phyloP scores from a whole-genome alignment of 2,329 filamentous ascomycete species.

The Penicillium sp. region DNA sequence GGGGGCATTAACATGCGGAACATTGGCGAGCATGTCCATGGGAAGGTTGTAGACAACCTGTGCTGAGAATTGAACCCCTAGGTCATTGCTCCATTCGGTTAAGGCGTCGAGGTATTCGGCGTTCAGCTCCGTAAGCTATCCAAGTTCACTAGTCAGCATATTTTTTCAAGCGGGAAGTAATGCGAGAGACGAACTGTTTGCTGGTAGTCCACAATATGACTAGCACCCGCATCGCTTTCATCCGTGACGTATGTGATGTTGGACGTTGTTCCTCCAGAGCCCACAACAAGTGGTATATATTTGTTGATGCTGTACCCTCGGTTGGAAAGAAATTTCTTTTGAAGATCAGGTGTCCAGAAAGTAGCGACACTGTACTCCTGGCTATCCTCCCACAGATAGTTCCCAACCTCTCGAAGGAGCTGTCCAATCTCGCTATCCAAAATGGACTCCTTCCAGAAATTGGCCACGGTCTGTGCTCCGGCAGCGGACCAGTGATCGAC shows the following conservation, averaged over 20 bases:
- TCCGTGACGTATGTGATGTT: not conserved
- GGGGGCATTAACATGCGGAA: conserved; percentile 41
- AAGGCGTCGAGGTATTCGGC: conserved; percentile 32
- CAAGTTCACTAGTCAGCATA: not conserved
- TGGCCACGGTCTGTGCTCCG: conserved; percentile 36
- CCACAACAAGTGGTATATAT: not conserved
- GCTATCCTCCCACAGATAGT: conserved; percentile 34
- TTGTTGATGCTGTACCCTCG: conserved; percentile 35
- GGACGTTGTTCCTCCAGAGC: not conserved
- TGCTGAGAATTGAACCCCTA: conserved; percentile 39
- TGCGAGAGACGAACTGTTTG: not conserved
- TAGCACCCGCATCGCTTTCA: not conserved
- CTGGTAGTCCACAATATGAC: conserved; percentile 1
- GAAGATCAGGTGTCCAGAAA: conserved; percentile 40
- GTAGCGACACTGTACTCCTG: conserved; percentile 34
- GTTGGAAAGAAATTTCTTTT: conserved; percentile 28
- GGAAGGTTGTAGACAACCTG: conserved; percentile 46
- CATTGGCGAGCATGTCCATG: conserved; percentile 43
- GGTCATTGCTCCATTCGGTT: conserved; percentile 32
- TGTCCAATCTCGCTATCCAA: conserved; percentile 31
- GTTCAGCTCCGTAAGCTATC: not conserved
- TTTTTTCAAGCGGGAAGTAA: not conserved
- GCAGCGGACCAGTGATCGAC: conserved; percentile 43
- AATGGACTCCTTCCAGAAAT: conserved; percentile 44
- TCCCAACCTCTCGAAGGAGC: conserved; percentile 34